phyloP scores from a whole-genome alignment of 163 green algal species.

The Volvox carteri region DNA sequence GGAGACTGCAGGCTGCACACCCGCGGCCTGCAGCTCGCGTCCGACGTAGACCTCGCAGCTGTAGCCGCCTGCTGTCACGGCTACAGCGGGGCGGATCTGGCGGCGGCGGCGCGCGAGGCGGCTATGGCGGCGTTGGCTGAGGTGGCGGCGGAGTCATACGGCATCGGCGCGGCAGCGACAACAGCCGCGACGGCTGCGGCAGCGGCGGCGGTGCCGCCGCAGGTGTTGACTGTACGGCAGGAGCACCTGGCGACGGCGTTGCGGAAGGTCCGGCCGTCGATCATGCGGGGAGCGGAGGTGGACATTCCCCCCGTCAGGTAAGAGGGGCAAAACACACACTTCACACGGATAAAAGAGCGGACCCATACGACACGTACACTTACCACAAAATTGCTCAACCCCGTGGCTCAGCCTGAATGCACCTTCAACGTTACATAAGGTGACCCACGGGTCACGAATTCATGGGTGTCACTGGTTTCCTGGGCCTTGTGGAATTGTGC shows the following conservation, averaged over 20 bases:
- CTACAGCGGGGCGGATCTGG: conserved; percentile 95
- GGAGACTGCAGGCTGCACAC: conserved; percentile 73
- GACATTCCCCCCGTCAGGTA: conserved; percentile 70
- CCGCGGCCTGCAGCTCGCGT: conserved; percentile 67
- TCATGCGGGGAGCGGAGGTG: conserved; percentile 74
- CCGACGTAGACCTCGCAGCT: conserved; percentile 76
- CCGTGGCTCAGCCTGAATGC: no score
- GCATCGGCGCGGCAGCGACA: neutral
- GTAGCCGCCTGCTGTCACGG: conserved; percentile 85
- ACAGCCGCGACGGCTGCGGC: neutral
- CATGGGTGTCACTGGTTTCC: no score
- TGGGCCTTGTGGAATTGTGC: no score
- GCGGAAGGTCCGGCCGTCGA: conserved; percentile 80
- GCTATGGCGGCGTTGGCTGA: conserved; percentile 81
- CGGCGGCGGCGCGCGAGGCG: conserved; percentile 88
- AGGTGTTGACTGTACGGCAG: conserved; percentile 52
- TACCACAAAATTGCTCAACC: no score
- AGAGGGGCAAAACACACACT: neutral
- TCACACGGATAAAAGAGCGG: no score
- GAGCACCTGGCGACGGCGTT: conserved; percentile 77
- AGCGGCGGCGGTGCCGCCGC: neutral
- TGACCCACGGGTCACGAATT: no score
- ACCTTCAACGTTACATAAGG: no score
- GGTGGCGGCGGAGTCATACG: conserved; percentile 22
- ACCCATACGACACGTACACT: no score